Conservation (phyloP, 352 stramenopile species). For the Globisporangium acanthophoron region DNA sequence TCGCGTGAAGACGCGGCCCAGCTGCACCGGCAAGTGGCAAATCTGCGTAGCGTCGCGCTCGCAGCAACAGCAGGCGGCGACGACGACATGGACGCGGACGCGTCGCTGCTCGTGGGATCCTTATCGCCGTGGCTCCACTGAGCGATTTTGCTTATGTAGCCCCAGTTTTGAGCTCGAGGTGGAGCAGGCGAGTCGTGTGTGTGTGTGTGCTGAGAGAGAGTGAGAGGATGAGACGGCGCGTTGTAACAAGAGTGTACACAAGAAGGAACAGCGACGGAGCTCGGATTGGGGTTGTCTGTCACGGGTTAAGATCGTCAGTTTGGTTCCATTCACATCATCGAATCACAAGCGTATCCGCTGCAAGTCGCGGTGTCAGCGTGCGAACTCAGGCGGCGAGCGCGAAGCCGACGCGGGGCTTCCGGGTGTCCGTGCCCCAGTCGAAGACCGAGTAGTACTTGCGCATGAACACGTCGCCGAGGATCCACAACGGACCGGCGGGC, state of each 20-base stretch:
- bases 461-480: constrained; percentile 91
- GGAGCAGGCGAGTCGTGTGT: background rate
- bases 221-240: background rate
- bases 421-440: constrained; percentile 58
- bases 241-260: constrained; percentile 6
- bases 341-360: background rate
- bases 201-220: background rate
- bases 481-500: constrained; percentile 2
- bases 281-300: background rate
- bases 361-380: background rate
- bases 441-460: constrained; percentile 92
- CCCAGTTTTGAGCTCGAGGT: constrained; percentile 6
- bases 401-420: constrained; percentile 73
- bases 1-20: constrained; percentile 40
- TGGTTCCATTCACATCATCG: background rate
- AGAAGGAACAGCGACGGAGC: background rate
- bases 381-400: constrained; percentile 34
- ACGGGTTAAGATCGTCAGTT: background rate
- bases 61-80: background rate
- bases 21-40: constrained; percentile 32
- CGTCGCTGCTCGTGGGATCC: constrained; percentile 27
- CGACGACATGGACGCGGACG: constrained; percentile 4
- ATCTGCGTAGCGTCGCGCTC: constrained; percentile 3
- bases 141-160: background rate
- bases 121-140: constrained; percentile 65